Evolutionary conservation across 805 yeast genomes (phyloP).

Genomic region (Spathaspora sp.): DNA sequence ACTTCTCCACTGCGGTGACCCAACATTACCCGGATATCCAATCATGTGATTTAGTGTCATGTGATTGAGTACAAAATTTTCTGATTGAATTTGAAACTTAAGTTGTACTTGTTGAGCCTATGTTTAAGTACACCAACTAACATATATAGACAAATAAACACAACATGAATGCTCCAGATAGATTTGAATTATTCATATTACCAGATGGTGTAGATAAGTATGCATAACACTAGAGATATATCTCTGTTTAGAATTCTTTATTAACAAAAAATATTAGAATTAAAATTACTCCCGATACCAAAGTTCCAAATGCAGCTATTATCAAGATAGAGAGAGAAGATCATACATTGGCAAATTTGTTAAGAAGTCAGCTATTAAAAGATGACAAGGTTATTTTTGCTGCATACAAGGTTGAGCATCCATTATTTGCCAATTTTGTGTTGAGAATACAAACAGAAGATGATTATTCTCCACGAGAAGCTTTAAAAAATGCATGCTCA

Average conservation of each 20-base stretch:
- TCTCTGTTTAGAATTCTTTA: neutral
- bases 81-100: neutral
- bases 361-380: constrained; percentile 79
- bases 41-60: neutral
- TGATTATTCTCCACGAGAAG: constrained; percentile 87
- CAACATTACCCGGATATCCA: neutral
- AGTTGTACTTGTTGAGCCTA: neutral
- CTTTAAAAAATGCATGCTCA: constrained; percentile 86
- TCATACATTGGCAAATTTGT: constrained; percentile 89
- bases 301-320: constrained; percentile 92
- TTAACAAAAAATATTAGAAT: constrained; percentile 40
- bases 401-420: constrained; percentile 97
- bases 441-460: constrained; percentile 96
- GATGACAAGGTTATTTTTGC: constrained; percentile 92
- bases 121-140: neutral
- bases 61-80: neutral
- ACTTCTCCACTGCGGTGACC: neutral
- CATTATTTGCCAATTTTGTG: constrained; percentile 90
- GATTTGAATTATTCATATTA: constrained; percentile 91
- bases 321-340: constrained; percentile 95
- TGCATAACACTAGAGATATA: constrained; percentile 21
- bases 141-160: neutral
- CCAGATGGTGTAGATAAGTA: constrained; percentile 98
- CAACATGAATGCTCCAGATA: constrained; percentile 96
- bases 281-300: constrained; percentile 86